Evolutionary conservation across 2,329 filamentous ascomycete genomes (phyloP).

Genomic region (Aspergillus alliaceus): DNA sequence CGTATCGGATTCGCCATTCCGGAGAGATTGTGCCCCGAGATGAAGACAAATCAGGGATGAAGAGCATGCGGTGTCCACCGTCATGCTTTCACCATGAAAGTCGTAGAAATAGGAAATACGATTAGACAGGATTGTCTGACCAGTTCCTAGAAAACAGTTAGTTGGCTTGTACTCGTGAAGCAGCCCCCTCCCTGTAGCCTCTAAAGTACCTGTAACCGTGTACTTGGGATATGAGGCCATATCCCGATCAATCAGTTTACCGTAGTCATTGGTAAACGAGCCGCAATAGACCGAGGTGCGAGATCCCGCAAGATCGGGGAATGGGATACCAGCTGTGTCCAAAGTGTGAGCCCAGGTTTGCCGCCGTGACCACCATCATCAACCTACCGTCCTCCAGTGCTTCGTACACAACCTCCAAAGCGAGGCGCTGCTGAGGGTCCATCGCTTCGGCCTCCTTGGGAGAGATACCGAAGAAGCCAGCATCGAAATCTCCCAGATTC

Average conservation of each 20-base stretch:
- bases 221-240: slow-evolving; percentile 14
- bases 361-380: no score
- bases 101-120: not conserved
- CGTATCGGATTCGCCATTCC: slow-evolving; percentile 12
- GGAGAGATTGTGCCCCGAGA: slow-evolving; percentile 16
- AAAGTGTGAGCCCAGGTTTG: no score
- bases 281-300: slow-evolving; percentile 11
- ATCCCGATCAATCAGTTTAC: slow-evolving; percentile 13
- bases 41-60: slow-evolving; percentile 24
- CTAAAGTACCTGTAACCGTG: slow-evolving; percentile 19
- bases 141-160: no score
- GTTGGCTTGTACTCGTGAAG: no score
- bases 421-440: slow-evolving; percentile 21
- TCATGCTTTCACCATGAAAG: not conserved
- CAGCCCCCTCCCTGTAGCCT: no score
- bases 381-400: slow-evolving; percentile 25
- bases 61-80: not conserved
- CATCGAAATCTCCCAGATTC: slow-evolving; percentile 23
- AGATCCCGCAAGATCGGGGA: slow-evolving; percentile 5
- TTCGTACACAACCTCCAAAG: slow-evolving; percentile 24
- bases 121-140: slow-evolving; percentile 27
- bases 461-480: slow-evolving; percentile 30
- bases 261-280: slow-evolving; percentile 24
- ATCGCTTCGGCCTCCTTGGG: slow-evolving; percentile 19
- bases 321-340: slow-evolving; percentile 5